phyloP scores from a whole-genome alignment of 202 grass and related monocot genomes.

The Musa balbisiana region DNA sequence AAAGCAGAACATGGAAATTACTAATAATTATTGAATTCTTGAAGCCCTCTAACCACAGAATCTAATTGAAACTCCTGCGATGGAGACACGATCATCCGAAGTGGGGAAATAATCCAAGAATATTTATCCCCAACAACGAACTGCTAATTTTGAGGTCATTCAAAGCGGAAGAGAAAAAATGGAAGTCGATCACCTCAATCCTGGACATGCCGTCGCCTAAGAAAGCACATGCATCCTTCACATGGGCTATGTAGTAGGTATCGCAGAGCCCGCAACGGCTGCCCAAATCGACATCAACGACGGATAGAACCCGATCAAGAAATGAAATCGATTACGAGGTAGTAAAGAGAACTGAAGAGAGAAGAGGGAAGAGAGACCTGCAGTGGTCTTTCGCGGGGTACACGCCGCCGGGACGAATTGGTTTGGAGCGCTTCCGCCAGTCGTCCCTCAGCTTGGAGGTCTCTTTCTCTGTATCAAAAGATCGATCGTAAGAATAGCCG shows the following conservation, averaged over 20 bases:
- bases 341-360: background rate
- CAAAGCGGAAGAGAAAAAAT: background rate
- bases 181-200: slow-evolving; percentile 45
- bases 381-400: slow-evolving; percentile 97
- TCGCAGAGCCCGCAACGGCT: slow-evolving; percentile 87
- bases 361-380: slow-evolving; percentile 31
- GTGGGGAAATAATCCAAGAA: too few relatives aligned
- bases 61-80: too few relatives aligned
- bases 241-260: slow-evolving; percentile 93
- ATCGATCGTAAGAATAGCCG: background rate
- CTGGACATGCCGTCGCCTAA: slow-evolving; percentile 88
- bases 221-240: slow-evolving; percentile 78
- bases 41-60: too few relatives aligned
- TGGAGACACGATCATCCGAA: too few relatives aligned
- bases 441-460: slow-evolving; percentile 46
- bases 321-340: background rate
- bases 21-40: too few relatives aligned
- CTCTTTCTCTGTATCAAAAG: slow-evolving; percentile 23
- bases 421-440: slow-evolving; percentile 67
- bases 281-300: background rate
- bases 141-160: background rate
- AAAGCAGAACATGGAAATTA: too few relatives aligned
- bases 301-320: background rate
- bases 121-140: background rate
- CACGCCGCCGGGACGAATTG: slow-evolving; percentile 70